A percentile compares a stretch with the other conserved stretches of the same genome.
Evolutionary conservation across 1,139 yeast genomes (phyloP).

Genomic region (Scheffersomyces stambukii): DNA sequence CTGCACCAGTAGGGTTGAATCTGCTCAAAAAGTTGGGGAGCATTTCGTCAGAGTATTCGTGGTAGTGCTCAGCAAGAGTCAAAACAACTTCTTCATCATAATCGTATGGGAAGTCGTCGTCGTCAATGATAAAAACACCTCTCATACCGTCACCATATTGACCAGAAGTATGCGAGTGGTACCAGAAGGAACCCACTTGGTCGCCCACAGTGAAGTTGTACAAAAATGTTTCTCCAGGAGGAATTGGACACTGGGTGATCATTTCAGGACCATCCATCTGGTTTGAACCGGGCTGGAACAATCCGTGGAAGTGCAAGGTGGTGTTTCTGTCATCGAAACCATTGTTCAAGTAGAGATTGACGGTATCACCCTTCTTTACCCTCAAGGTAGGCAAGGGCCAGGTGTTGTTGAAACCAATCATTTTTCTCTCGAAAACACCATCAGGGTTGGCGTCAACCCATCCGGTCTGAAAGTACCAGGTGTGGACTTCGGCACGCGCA

Average conservation of each 20-base stretch:
- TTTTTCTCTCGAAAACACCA: conserved; percentile 44
- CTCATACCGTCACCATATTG: conserved; percentile 79
- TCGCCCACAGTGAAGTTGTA: conserved; percentile 63
- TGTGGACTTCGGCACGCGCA: conserved; percentile 43
- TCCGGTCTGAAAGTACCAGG: conserved; percentile 48
- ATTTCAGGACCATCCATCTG: conserved; percentile 79
- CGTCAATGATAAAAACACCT: conserved; percentile 68
- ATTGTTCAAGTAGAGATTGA: conserved; percentile 55
- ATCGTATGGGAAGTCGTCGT: conserved; percentile 50
- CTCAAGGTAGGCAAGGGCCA: conserved; percentile 76
- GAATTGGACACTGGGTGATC: conserved; percentile 76
- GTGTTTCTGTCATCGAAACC: conserved; percentile 52
- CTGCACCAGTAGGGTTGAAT: conserved; percentile 80
- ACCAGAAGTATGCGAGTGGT: conserved; percentile 75
- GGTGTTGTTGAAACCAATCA: conserved; percentile 63
- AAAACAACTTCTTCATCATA: conserved; percentile 61
- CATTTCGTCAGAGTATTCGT: conserved; percentile 43
- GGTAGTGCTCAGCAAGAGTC: conserved; percentile 62
- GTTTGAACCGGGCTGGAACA: conserved; percentile 55
- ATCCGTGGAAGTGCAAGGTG: conserved; percentile 73
- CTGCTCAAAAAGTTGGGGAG: conserved; percentile 48
- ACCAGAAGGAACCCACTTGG: conserved; percentile 77
- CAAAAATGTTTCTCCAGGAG: conserved; percentile 57
- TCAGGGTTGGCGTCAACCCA: conserved; percentile 67
- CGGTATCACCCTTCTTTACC: conserved; percentile 60